Base-by-base conservation (phyloP, 129 eudicot genomes). In the Helichrysum umbraculigerum region DNA sequence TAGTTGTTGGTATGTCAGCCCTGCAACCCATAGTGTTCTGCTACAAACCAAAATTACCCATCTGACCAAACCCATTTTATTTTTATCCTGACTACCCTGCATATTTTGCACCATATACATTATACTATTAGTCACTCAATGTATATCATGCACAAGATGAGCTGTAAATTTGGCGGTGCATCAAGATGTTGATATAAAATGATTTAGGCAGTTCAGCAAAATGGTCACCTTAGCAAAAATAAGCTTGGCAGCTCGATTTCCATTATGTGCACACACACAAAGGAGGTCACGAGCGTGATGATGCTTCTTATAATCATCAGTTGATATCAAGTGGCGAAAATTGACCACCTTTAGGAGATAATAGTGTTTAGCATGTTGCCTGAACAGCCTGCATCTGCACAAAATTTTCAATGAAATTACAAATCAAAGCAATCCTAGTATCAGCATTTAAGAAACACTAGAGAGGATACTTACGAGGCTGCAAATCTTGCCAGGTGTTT, bases 141-240 rank as follows among this genome's bases (percentile, higher is more conserved):
- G 17, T 4, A 16, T 10, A 16, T 54, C 7, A n/a, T 54, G 60
- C 21, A 54, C 60, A 54, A 54, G 21, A 54, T 54, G 22, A 54
- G 60, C 9, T 2, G 28, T 0, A 54, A 54, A 4, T 14, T 54
- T 54, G 22, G 22, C 3, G 25, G 22, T 2, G 2, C 21, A 17
- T 54, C 25, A 54, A 17, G 25, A 54, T 54, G 8, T 54, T 54
- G 8, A 54, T 16, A 54, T 41, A 17, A 6, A 54, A 17, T n/a
- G 7, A 37, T 59, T 37, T 39, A 34, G n/a, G 57, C 16, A 73
- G 35, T 72, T 60, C 20, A 17, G 35, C 34, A 75, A 50, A 75
- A 29, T 2, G 51, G 52, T 51, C 42, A 80, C 83, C 83, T 74
- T 80, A 3, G 63, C 83, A 7, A 74, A 58, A 66, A 65, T 19